Evolutionary conservation across 1,139 yeast genomes (phyloP), one percentile per base, ranked within the genome.

Genomic region (Kodamaea suecica): DNA sequence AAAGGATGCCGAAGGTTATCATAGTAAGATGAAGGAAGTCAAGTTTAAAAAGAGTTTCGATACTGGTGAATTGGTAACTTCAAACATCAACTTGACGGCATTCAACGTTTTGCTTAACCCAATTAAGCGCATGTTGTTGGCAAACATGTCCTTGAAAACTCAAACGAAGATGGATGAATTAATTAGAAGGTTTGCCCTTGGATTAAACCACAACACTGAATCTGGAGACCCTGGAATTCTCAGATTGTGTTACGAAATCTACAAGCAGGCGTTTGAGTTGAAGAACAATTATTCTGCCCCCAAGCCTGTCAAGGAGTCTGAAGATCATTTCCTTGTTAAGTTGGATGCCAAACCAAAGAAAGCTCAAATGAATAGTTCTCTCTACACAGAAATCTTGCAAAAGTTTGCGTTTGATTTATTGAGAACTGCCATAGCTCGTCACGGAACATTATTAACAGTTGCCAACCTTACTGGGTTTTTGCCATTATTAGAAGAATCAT

Each of bases 1-100:
- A 53, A 92, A 94, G 55, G 98, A 92, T 47, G 90, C 94, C 11
- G 97, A 88, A 43, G 96, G 90, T 17, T 92, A 92, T 52, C 78
- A 76, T 35, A 81, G 87, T 33, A 81, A 81, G 43, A 85, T 88
- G 81, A 86, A 84, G 50, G 98, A 92, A 65, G 94, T 92, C 27
- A 88, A 86, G 52, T 82, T 80, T 48, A 86, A 86, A 52, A 88
- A 86, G 60, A 84, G 96, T 67, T 84, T 68, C 54, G 97, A 92
- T 48, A 80, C 95, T 5, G 94, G 83, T 26, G 95, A 90, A 57
- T 64, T 88, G 14, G 53, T 90, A 31, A 75, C 95, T 0, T 59
- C 78, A 5, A 78, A 80, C 50, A 74, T 90, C 28, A 64, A 75
- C n/a, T 63, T 90, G 42, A 57, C 69, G 4, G 61, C 66, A 30